These are phyloP conservation scores for Pterocarpus macrocarpus DNA, from an alignment of 306 rosid genomes.

Conservation along the genomic window DNA sequence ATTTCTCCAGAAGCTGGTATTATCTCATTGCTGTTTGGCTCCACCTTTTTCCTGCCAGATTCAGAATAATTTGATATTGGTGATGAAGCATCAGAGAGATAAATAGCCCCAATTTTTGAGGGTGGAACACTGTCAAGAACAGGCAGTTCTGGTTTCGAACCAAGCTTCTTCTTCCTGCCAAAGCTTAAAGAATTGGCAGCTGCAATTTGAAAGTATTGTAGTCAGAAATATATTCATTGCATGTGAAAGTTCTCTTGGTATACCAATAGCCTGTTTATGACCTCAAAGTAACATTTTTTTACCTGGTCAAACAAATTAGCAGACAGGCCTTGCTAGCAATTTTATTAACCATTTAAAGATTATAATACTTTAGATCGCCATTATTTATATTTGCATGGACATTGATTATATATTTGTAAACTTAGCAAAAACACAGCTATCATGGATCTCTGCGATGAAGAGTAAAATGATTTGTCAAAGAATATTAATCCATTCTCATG, in stretches of 20 bases:
- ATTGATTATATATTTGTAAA: constrained; percentile 19
- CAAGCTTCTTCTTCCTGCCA: constrained; percentile 62
- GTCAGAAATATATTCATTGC: constrained; percentile 41
- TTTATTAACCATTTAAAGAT: constrained; percentile 1
- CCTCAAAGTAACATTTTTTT: not conserved
- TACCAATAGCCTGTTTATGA: constrained; percentile 8
- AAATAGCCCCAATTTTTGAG: constrained; percentile 60
- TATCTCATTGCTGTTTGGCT: constrained; percentile 51
- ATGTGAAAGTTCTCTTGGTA: not conserved
- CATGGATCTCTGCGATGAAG: not conserved
- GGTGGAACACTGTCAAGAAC: constrained; percentile 61
- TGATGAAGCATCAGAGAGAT: constrained; percentile 63
- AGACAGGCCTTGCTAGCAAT: constrained; percentile 1
- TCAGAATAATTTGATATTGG: constrained; percentile 57
- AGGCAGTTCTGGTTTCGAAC: constrained; percentile 73
- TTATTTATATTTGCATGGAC: not conserved
- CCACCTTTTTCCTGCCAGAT: constrained; percentile 55
- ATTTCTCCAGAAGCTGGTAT: constrained; percentile 55
- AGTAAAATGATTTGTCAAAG: constrained; percentile 16
- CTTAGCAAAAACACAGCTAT: constrained; percentile 14
- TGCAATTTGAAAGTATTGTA: constrained; percentile 50
- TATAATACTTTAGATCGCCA: not conserved
- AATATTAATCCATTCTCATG: not conserved
- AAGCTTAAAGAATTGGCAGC: constrained; percentile 61
- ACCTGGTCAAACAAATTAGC: constrained; percentile 23